Evolutionary conservation across 2,329 filamentous ascomycete genomes (phyloP).

Genomic region (Achaetomium macrosporum): DNA sequence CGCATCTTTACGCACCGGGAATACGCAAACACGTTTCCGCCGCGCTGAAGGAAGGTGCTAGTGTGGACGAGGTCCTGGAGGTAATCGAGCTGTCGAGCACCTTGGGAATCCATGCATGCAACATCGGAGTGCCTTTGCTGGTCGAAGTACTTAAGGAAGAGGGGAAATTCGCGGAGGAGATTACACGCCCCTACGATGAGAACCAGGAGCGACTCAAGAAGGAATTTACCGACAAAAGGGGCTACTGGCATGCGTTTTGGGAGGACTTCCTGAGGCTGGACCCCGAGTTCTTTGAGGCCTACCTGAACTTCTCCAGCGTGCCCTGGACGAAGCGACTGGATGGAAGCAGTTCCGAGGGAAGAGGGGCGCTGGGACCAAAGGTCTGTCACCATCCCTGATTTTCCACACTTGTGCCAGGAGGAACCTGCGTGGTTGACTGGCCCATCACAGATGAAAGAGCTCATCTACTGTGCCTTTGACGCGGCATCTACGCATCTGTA

Average conservation of each 20-base stretch:
- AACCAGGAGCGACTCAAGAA: conserved; percentile 33
- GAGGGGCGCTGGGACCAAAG: conserved; percentile 38
- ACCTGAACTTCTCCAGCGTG: conserved; percentile 40
- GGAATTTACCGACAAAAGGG: conserved; percentile 39
- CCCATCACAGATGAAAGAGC: conserved; percentile 34
- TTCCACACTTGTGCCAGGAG: too few species aligned
- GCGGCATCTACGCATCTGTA: conserved; percentile 43
- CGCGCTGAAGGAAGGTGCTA: conserved; percentile 36
- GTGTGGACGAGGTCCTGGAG: conserved; percentile 38
- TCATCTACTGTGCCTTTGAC: conserved; percentile 45
- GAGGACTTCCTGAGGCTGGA: conserved; percentile 39
- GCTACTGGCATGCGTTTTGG: conserved; percentile 43
- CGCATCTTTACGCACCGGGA: conserved; percentile 39
- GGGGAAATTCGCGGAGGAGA: conserved; percentile 26
- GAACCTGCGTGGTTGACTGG: too few species aligned
- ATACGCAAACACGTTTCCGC: conserved; percentile 36
- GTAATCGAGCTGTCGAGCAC: conserved; percentile 39
- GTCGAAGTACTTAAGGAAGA: conserved; percentile 42
- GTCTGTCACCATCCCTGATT: conserved; percentile 17
- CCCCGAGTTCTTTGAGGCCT: conserved; percentile 43
- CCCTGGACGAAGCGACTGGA: conserved; percentile 33
- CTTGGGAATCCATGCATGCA: conserved; percentile 42
- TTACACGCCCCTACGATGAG: conserved; percentile 32
- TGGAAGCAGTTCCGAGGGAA: conserved; percentile 5
- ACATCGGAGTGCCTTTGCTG: conserved; percentile 40